Base-by-base conservation (phyloP, 2,329 filamentous ascomycete genomes). In the Phyllosticta ampelicida region DNA sequence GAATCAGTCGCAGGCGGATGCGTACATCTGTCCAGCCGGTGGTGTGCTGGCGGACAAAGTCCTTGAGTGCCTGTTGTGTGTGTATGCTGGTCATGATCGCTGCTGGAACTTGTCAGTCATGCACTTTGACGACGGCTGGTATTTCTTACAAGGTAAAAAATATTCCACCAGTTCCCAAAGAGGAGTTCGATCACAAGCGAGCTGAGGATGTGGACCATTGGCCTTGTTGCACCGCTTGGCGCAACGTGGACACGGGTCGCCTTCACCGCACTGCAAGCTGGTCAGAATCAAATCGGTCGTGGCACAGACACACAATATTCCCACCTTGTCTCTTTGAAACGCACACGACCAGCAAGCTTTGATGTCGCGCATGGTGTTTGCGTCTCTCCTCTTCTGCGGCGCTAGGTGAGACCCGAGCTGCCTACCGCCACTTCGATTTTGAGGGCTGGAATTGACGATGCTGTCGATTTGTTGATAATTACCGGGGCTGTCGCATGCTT, bases 271-370 rank as follows among this genome's bases (percentile, higher is more conserved):
- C 67, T 71, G 58, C 11, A n/a, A 50, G 11, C 18, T 16, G 51
- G 61, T 64, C 54, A 59, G 52, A 53, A 53, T 20, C n/a, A 13
- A 21, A 10, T 26, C 53, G 29, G 55, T 59, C 61, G 20, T 61
- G n/a, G n/a, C n/a, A n/a, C n/a, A 26, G 2, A 16, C 20, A 11
- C 10, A 5, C 48, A 18, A 51, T 44, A 44, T n/a, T n/a, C 66
- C 65, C 63, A 73, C 71, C 60, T 73, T 73, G 63, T 77, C 76
- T 64, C 76, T 69, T 61, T 78, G 76, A 53, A 78, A 66, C 4
- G 71, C 72, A 60, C 76, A 78, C 26, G 74, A 70, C 76, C 76
- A 78, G 59, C 76, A 78, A 9, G 75, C 74, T 20, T 72, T 72
- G 8, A 72, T 69, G 56, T 75, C 74, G 13, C 76, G 73, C 75